These are phyloP conservation scores for Thermomyces lanuginosus DNA, from an alignment of 2,329 filamentous ascomycete genomes.

Conservation along the genomic window DNA sequence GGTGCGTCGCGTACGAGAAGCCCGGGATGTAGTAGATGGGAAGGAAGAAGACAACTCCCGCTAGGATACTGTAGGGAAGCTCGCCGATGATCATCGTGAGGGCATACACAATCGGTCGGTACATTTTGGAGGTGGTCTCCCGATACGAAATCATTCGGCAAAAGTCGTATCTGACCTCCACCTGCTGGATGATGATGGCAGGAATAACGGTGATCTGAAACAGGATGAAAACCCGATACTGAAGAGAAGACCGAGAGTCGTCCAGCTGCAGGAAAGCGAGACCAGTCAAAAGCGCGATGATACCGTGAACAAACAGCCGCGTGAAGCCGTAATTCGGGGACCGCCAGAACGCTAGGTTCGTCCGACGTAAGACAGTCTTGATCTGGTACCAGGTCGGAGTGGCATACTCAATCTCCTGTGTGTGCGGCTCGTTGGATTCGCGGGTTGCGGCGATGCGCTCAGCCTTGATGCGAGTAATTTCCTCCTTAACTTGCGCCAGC, in stretches of 20 bases:
- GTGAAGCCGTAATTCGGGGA: slow-evolving; percentile 83
- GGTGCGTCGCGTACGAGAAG: slow-evolving; percentile 43
- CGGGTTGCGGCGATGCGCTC: slow-evolving; percentile 37
- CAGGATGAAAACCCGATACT: slow-evolving; percentile 76
- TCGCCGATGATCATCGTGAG: slow-evolving; percentile 66
- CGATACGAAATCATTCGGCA: slow-evolving; percentile 71
- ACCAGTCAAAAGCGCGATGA: slow-evolving; percentile 62
- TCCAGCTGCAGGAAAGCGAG: slow-evolving; percentile 66
- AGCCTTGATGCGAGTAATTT: slow-evolving; percentile 51
- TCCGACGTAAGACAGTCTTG: slow-evolving; percentile 54
- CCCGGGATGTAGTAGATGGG: slow-evolving; percentile 75
- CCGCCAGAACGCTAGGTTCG: slow-evolving; percentile 66
- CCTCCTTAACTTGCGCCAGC: slow-evolving; percentile 47
- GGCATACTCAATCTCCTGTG: slow-evolving; percentile 59
- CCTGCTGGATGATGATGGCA: slow-evolving; percentile 65
- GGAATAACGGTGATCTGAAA: slow-evolving; percentile 76
- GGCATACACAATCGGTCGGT: slow-evolving; percentile 64
- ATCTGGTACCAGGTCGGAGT: slow-evolving; percentile 67
- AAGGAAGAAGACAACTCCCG: slow-evolving; percentile 64
- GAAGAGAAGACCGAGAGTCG: slow-evolving; percentile 56
- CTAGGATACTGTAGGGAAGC: slow-evolving; percentile 67
- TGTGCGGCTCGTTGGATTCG: slow-evolving; percentile 19
- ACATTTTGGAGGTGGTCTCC: slow-evolving; percentile 73
- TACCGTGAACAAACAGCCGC: slow-evolving; percentile 67
- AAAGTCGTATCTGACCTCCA: slow-evolving; percentile 70